A percentile compares a stretch with the other conserved stretches of the same genome.
Conservation (phyloP, 2,329 filamentous ascomycete species). For the Rutstroemia sp. region DNA sequence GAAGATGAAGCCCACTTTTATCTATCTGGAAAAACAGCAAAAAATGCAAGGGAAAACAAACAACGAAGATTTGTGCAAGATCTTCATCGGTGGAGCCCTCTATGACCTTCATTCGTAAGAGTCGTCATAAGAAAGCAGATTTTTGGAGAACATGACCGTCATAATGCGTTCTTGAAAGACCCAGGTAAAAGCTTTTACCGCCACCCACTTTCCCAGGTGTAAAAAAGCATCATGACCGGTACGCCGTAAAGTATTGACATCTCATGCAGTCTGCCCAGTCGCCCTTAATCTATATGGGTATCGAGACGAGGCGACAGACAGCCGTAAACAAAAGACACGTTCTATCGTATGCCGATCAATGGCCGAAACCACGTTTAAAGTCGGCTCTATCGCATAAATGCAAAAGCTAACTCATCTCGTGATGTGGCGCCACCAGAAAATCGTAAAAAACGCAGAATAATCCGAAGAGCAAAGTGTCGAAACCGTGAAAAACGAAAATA, state of each 20-base stretch:
- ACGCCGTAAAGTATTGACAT: conserved; percentile 24
- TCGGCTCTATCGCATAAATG: conserved; percentile 21
- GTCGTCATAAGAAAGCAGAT: conserved; percentile 13
- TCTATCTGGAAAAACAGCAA: conserved; percentile 19
- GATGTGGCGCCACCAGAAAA: conserved; percentile 26
- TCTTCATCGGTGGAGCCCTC: conserved; percentile 23
- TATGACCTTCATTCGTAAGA: neutral
- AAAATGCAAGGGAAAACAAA: conserved; percentile 17
- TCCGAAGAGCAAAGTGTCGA: conserved; percentile 18
- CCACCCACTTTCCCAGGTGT: conserved; percentile 17
- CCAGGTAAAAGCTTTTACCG: conserved; percentile 3
- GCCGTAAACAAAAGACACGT: conserved; percentile 31
- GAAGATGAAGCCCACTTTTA: conserved; percentile 24
- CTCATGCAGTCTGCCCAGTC: conserved; percentile 28
- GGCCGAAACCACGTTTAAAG: conserved; percentile 23
- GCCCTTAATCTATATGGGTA: conserved; percentile 30
- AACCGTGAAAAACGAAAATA: conserved; percentile 12
- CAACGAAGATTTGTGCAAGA: conserved; percentile 19
- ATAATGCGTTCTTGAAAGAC: conserved; percentile 28
- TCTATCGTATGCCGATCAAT: conserved; percentile 32
- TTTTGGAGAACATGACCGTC: conserved; percentile 28
- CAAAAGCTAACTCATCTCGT: conserved; percentile 23
- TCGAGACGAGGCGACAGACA: conserved; percentile 24
- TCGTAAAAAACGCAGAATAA: conserved; percentile 21
- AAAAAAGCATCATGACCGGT: conserved; percentile 29